Conservation (phyloP, 2,329 filamentous ascomycete species). For the Talaromyces sp. region DNA sequence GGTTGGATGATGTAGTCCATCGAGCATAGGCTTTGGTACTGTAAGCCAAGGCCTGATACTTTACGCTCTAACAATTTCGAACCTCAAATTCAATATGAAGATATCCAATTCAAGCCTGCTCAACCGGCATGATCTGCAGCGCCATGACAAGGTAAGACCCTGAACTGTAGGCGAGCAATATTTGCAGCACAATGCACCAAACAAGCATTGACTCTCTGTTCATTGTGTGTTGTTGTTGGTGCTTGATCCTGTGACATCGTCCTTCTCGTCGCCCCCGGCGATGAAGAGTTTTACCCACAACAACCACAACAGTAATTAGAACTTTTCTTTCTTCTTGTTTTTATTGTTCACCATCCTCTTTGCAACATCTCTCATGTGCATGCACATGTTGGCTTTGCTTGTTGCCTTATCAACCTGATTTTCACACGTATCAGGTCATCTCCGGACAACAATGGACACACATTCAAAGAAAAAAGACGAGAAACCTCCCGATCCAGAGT, state of each 20-base stretch:
- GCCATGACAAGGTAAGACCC: not conserved
- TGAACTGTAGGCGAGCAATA: not conserved
- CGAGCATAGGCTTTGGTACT: not conserved
- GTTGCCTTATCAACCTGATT: not conserved
- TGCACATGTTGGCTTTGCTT: not conserved
- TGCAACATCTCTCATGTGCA: not conserved
- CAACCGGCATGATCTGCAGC: not conserved
- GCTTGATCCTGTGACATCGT: conserved; percentile 1
- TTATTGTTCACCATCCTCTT: not conserved
- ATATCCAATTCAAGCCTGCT: not conserved
- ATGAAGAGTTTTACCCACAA: conserved; percentile 1
- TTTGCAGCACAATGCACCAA: not conserved
- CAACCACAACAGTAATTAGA: not conserved
- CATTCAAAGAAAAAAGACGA: not conserved
- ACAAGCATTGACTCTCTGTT: not conserved
- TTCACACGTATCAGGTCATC: not conserved
- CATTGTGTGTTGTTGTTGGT: not conserved
- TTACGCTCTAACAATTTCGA: not conserved
- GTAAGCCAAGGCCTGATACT: not conserved
- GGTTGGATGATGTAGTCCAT: not conserved
- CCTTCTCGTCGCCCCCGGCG: conserved; percentile 11
- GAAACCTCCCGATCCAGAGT: not conserved
- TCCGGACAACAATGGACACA: not conserved
- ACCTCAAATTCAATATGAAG: not conserved
- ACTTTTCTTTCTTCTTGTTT: not conserved